These are phyloP conservation scores for Cucurbitaria berberidis DNA, from an alignment of 2,329 filamentous ascomycete genomes.

Conservation along the genomic window DNA sequence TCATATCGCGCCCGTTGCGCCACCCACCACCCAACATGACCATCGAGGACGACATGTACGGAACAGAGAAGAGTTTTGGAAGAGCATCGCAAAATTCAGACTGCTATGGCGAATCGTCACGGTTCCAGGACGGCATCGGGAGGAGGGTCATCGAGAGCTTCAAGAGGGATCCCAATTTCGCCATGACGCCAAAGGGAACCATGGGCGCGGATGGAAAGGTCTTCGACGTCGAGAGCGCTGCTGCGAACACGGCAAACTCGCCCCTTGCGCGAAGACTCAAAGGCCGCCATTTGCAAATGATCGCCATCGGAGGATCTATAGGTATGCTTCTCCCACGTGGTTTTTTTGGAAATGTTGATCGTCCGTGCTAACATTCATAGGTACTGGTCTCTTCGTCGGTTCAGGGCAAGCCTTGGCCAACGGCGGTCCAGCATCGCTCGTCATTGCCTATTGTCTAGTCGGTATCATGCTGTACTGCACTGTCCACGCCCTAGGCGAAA, in stretches of 20 bases:
- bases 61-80: constrained; percentile 49
- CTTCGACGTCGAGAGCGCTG: constrained; percentile 68
- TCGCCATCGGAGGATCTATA: constrained; percentile 92
- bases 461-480: constrained; percentile 91
- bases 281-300: constrained; percentile 84
- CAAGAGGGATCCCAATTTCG: constrained; percentile 49
- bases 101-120: constrained; percentile 48
- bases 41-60: constrained; percentile 45
- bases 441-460: constrained; percentile 62
- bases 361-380: constrained; percentile 29
- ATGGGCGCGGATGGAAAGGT: constrained; percentile 61
- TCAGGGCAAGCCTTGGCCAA: constrained; percentile 58
- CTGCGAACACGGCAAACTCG: constrained; percentile 70
- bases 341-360: constrained; percentile 6
- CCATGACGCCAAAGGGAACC: constrained; percentile 54
- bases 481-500: constrained; percentile 87
- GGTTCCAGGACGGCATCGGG: constrained; percentile 40
- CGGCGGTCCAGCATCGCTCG: constrained; percentile 47
- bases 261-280: constrained; percentile 69
- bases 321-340: constrained; percentile 35
- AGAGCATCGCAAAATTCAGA: constrained; percentile 42
- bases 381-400: constrained; percentile 79
- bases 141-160: constrained; percentile 54
- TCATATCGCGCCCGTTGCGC: constrained; percentile 9
- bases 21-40: constrained; percentile 31